Evolutionary conservation across 1,139 yeast genomes (phyloP).

Genomic region (Candida frijolesensis): DNA sequence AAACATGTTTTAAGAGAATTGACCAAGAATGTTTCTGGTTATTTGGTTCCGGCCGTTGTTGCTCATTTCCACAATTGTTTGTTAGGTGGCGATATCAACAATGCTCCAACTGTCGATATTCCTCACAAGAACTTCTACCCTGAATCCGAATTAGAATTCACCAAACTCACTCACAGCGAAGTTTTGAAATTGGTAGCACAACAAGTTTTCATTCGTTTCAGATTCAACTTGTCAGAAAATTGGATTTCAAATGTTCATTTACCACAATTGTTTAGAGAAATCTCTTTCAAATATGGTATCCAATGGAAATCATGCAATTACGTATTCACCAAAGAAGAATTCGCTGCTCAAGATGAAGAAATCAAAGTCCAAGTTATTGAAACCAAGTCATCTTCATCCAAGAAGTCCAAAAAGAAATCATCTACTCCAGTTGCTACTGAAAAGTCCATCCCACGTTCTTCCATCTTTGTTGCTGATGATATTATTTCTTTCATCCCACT

Average conservation of each 20-base stretch:
- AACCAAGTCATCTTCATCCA: slow-evolving; percentile 16
- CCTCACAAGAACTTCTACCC: slow-evolving; percentile 49
- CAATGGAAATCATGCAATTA: slow-evolving; percentile 73
- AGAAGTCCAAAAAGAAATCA: slow-evolving; percentile 38
- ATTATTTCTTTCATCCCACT: slow-evolving; percentile 71
- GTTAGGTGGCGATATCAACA: slow-evolving; percentile 52
- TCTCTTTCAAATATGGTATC: slow-evolving; percentile 79
- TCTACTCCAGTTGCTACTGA: slow-evolving; percentile 27
- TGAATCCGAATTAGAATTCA: slow-evolving; percentile 44
- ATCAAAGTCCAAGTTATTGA: slow-evolving; percentile 19
- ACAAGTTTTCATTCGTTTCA: slow-evolving; percentile 64
- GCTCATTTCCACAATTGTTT: slow-evolving; percentile 76
- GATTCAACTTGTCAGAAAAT: slow-evolving; percentile 53
- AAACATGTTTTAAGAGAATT: slow-evolving; percentile 70
- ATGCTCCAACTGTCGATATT: slow-evolving; percentile 43
- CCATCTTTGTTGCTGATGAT: slow-evolving; percentile 61
- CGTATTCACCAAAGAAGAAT: slow-evolving; percentile 48
- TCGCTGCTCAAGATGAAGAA: slow-evolving; percentile 33
- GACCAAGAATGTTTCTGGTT: slow-evolving; percentile 51
- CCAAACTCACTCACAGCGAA: slow-evolving; percentile 44
- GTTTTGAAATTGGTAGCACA: slow-evolving; percentile 46
- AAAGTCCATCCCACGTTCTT: slow-evolving; percentile 25
- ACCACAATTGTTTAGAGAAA: slow-evolving; percentile 63
- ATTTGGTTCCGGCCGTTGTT: slow-evolving; percentile 59
- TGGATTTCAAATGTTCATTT: slow-evolving; percentile 48